These are phyloP conservation scores for Phytopythium boreale DNA, from an alignment of 352 stramenopile genomes.

Conservation along the genomic window DNA sequence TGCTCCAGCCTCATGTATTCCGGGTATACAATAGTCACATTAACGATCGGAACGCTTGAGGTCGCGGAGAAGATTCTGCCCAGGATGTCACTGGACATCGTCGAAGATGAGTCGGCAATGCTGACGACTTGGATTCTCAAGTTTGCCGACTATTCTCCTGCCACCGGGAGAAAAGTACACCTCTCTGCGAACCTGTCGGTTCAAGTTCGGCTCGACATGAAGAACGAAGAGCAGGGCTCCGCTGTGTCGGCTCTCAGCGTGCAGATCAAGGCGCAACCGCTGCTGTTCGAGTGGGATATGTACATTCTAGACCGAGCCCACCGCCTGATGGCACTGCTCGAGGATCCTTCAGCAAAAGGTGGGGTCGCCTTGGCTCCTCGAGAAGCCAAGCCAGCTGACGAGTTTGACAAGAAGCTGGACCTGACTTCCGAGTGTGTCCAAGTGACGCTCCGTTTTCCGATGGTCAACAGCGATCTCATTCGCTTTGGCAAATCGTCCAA, in stretches of 20 bases:
- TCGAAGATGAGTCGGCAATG: constrained; percentile 57
- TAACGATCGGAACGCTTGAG: constrained; percentile 60
- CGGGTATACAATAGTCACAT: constrained; percentile 40
- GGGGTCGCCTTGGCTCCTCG: constrained; percentile 8
- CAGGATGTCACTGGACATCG: constrained; percentile 69
- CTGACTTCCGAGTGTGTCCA: constrained; percentile 71
- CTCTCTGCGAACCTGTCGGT: constrained; percentile 65
- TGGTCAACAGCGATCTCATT: constrained; percentile 82
- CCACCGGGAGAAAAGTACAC: constrained; percentile 54
- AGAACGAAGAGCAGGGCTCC: constrained; percentile 24
- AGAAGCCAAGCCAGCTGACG: constrained; percentile 4
- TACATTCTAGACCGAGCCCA: constrained; percentile 78
- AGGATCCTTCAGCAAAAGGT: constrained; percentile 39
- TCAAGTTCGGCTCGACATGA: constrained; percentile 64
- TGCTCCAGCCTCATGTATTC: constrained; percentile 61
- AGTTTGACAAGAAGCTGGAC: constrained; percentile 59
- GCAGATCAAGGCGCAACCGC: constrained; percentile 68
- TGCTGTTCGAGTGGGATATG: constrained; percentile 87
- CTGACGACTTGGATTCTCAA: constrained; percentile 55
- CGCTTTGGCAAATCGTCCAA: constrained; percentile 76
- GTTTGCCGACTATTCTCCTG: constrained; percentile 61
- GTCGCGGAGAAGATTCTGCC: constrained; percentile 74
- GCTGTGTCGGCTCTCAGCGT: constrained; percentile 42
- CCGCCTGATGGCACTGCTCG: constrained; percentile 66
- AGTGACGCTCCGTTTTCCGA: constrained; percentile 75